Conservation (phyloP, 371 early-diverging fungal species). For the Lichtheimia hyalospora region DNA sequence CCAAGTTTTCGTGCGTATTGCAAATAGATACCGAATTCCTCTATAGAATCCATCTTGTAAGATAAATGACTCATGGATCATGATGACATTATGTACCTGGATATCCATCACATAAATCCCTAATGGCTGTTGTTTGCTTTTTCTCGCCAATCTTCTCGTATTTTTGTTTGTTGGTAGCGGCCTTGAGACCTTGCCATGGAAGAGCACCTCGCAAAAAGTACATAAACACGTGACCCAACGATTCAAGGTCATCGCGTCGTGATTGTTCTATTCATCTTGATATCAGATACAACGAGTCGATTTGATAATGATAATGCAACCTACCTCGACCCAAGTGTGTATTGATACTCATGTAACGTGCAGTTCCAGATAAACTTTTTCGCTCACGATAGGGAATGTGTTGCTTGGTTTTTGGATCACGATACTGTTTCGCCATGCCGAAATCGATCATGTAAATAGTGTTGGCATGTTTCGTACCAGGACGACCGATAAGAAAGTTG, state of each 20-base stretch:
- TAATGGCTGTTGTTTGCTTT: slow-evolving; percentile 76
- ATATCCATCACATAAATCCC: slow-evolving; percentile 76
- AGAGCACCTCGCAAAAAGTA: slow-evolving; percentile 88
- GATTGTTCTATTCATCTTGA: slow-evolving; percentile 69
- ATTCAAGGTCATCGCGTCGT: slow-evolving; percentile 92
- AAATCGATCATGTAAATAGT: slow-evolving; percentile 80
- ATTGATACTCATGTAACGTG: slow-evolving; percentile 91
- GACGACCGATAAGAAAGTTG: slow-evolving; percentile 90
- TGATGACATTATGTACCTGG: slow-evolving; percentile 43
- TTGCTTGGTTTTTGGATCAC: slow-evolving; percentile 79
- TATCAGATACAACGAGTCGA: neutral
- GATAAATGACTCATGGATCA: slow-evolving; percentile 12
- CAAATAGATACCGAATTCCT: slow-evolving; percentile 85
- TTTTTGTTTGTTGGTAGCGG: slow-evolving; percentile 90
- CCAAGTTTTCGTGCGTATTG: slow-evolving; percentile 87
- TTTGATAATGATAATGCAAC: neutral
- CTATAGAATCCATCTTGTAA: slow-evolving; percentile 17
- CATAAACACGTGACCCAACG: slow-evolving; percentile 91
- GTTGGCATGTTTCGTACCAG: slow-evolving; percentile 50
- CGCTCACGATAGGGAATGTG: slow-evolving; percentile 85
- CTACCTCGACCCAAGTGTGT: slow-evolving; percentile 78
- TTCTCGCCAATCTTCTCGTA: slow-evolving; percentile 91
- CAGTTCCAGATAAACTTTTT: slow-evolving; percentile 88
- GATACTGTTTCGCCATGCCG: slow-evolving; percentile 91
- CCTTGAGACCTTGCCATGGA: slow-evolving; percentile 95